Conservation (phyloP, 495 filamentous ascomycete genomes). For the Penicillium silybi region DNA sequence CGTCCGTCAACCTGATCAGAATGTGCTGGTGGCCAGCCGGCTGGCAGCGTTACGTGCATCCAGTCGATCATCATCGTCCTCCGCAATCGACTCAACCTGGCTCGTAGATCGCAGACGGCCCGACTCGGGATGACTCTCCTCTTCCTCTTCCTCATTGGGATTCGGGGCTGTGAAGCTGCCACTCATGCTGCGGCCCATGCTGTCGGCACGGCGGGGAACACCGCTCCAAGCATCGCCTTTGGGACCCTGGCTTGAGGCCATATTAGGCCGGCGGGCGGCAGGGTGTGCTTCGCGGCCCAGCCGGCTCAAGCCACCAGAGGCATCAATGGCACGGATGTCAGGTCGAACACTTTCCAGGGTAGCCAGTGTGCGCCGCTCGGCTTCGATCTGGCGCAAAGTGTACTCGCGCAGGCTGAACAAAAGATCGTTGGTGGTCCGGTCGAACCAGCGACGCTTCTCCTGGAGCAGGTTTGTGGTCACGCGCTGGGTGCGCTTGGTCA, state of each 20-base stretch:
- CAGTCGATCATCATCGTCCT: constrained; percentile 90
- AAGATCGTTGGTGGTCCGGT: constrained; percentile 77
- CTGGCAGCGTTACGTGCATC: constrained; percentile 95
- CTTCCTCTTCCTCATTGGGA: constrained; percentile 39
- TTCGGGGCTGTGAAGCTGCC: constrained; percentile 55
- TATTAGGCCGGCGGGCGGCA: constrained; percentile 64
- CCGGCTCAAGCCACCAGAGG: constrained; percentile 80
- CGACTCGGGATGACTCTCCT: constrained; percentile 34
- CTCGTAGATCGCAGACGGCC: constrained; percentile 60
- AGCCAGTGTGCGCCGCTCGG: constrained; percentile 86
- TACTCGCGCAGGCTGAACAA: constrained; percentile 82
- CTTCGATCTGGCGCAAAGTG: constrained; percentile 90
- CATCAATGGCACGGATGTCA: constrained; percentile 89
- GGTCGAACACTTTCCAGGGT: constrained; percentile 88
- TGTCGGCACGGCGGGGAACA: constrained; percentile 75
- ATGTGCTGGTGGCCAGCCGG: constrained; percentile 88
- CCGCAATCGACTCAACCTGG: constrained; percentile 56
- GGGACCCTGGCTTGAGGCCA: constrained; percentile 84
- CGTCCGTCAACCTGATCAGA: constrained; percentile 44
- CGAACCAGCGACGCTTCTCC: constrained; percentile 89
- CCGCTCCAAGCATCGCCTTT: constrained; percentile 98
- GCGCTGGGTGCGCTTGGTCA: constrained; percentile 75
- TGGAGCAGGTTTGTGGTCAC: constrained; percentile 85
- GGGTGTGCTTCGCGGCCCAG: constrained; percentile 88
- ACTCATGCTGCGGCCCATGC: constrained; percentile 70